Percentiles rank a stretch among this genome's conserved stretches.
These are phyloP conservation scores for Entomortierella lignicola DNA, from an alignment of 192 early-diverging fungal species.

Conservation along the genomic window DNA sequence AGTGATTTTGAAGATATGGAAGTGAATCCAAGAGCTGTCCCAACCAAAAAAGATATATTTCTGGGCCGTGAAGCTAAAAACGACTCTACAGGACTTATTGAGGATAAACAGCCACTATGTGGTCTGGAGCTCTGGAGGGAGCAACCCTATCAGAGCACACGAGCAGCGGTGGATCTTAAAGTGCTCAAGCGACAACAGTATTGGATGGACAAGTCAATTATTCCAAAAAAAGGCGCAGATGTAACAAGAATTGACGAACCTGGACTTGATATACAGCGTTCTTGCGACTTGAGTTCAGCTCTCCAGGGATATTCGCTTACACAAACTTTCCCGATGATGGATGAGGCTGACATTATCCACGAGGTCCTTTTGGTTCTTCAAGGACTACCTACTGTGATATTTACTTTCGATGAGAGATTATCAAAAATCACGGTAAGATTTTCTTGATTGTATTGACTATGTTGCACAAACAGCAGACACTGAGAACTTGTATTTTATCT, in stretches of 20 bases:
- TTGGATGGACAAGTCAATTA: slow-evolving; percentile 1
- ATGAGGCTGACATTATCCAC: slow-evolving; percentile 37
- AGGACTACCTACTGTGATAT: slow-evolving; percentile 28
- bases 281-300: slow-evolving; percentile 2
- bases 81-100: neutral
- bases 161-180: neutral
- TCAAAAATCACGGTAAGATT: neutral
- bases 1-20: slow-evolving; percentile 53
- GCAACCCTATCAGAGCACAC: neutral
- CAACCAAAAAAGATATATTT: neutral
- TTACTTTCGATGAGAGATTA: neutral
- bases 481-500: too few species aligned
- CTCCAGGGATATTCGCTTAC: slow-evolving; percentile 4
- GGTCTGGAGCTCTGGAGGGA: neutral
- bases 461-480: too few species aligned
- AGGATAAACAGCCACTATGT: neutral
- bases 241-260: neutral
- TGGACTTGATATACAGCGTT: slow-evolving; percentile 26
- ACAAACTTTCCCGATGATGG: slow-evolving; percentile 13
- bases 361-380: slow-evolving; percentile 36
- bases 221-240: neutral
- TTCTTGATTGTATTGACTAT: too few species aligned
- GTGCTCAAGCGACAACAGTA: slow-evolving; percentile 33
- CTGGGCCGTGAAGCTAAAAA: neutral
- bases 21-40: slow-evolving; percentile 15